phyloP scores from a whole-genome alignment of 2,329 filamentous ascomycete species.

The Colletotrichum sp. region DNA sequence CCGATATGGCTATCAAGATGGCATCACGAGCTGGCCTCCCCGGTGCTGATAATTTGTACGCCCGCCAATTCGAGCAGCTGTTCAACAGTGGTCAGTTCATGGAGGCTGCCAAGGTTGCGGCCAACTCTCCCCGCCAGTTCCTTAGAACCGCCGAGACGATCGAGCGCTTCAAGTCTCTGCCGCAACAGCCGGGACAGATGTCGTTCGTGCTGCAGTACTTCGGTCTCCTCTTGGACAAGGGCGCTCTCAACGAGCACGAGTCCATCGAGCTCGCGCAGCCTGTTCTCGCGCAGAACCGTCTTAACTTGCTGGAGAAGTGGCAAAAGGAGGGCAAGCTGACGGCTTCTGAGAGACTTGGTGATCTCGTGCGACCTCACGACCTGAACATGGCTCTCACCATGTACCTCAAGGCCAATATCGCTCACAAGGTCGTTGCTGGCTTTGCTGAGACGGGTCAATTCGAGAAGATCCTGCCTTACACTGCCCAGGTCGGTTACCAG shows the following conservation, averaged over 20 bases:
- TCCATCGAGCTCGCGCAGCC: conserved; percentile 92
- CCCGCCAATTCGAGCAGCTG: conserved; percentile 89
- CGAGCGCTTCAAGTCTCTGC: conserved; percentile 90
- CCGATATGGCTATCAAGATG: conserved; percentile 92
- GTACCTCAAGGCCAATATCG: conserved; percentile 88
- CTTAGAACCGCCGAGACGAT: conserved; percentile 94
- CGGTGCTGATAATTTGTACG: conserved; percentile 92
- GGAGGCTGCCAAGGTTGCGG: conserved; percentile 93
- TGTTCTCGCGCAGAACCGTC: conserved; percentile 90
- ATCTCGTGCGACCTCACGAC: conserved; percentile 90
- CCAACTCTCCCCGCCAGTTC: conserved; percentile 95
- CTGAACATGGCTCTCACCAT: conserved; percentile 85
- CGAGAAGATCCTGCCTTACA: conserved; percentile 94
- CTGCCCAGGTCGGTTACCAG: conserved; percentile 82
- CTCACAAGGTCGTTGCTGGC: conserved; percentile 93
- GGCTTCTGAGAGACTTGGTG: conserved; percentile 94
- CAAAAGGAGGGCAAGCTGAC: conserved; percentile 94
- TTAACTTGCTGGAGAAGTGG: conserved; percentile 98
- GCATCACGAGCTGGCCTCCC: conserved; percentile 92
- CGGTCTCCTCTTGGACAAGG: conserved; percentile 95
- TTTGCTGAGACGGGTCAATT: conserved; percentile 97
- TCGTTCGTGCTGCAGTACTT: conserved; percentile 98
- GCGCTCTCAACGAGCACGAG: conserved; percentile 88
- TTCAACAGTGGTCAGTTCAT: conserved; percentile 80
- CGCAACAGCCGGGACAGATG: conserved; percentile 82